A percentile compares a stretch with the other conserved stretches of the same genome.
Conservation (phyloP, 2,329 filamentous ascomycete genomes). For the Aaosphaeria pasadenensis region DNA sequence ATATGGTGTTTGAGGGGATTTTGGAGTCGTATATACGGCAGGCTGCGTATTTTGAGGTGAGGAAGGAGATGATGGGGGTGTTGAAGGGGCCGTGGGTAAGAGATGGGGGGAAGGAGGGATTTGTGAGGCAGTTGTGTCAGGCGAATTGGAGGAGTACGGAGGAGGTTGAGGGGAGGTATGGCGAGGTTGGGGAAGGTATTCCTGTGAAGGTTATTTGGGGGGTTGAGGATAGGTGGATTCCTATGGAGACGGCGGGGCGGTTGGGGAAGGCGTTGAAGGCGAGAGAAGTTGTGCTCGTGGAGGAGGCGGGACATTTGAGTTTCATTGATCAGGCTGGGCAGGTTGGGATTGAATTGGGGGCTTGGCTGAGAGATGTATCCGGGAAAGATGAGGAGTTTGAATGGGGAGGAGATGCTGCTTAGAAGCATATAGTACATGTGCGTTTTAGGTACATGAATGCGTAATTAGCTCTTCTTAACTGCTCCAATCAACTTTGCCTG, state of each 20-base stretch:
- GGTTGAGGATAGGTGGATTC: conserved; percentile 15
- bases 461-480: conserved; percentile 7
- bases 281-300: conserved; percentile 10
- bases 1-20: conserved; percentile 15
- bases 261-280: conserved; percentile 11
- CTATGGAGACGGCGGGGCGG: conserved; percentile 7
- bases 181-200: conserved; percentile 8
- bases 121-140: conserved; percentile 18
- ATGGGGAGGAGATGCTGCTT: too few relatives aligned
- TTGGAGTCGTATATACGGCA: conserved; percentile 17
- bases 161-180: conserved; percentile 13
- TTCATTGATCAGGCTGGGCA: conserved; percentile 16
- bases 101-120: conserved; percentile 12
- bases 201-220: conserved; percentile 19
- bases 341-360: conserved; percentile 12
- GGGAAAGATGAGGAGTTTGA: too few relatives aligned
- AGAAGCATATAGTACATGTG: too few relatives aligned
- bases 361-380: conserved; percentile 6
- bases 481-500: conserved; percentile 13
- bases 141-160: conserved; percentile 14
- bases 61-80: conserved; percentile 5
- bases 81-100: conserved; percentile 14
- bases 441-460: too few relatives aligned
- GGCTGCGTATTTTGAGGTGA: conserved; percentile 8
- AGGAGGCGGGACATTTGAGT: conserved; percentile 13